A percentile compares a stretch with the other conserved stretches of the same genome.
phyloP scores from a whole-genome alignment of 1,284 basidiomycete genomes.

The Microbotryomycetes sp. region DNA sequence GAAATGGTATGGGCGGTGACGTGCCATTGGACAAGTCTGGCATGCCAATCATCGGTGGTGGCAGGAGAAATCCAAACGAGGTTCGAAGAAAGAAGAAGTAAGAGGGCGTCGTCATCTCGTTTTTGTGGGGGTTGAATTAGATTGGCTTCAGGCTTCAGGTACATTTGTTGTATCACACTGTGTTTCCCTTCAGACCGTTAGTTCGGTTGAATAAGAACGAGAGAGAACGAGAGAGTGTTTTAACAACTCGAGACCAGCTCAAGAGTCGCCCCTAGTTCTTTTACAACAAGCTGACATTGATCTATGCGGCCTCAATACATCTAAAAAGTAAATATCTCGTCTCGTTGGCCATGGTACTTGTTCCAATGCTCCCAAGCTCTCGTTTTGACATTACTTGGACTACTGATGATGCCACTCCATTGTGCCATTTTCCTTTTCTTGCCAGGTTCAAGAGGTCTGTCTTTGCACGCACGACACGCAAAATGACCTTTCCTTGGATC shows the following conservation, averaged over 20 bases:
- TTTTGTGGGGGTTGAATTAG: no score
- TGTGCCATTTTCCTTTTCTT: neutral
- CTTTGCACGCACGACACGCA: neutral
- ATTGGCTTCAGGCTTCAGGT: no score
- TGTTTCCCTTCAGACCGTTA: no score
- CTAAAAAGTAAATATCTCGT: neutral
- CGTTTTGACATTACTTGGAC: neutral
- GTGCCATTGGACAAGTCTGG: slow-evolving; percentile 47
- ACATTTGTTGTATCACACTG: no score
- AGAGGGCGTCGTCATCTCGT: no score
- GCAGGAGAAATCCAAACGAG: slow-evolving; percentile 80
- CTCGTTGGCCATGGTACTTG: neutral
- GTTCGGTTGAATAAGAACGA: no score
- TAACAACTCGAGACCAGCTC: neutral
- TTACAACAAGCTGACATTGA: no score
- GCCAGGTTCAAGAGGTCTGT: neutral
- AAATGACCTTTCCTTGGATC: neutral
- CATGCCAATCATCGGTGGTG: slow-evolving; percentile 75
- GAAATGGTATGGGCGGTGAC: slow-evolving; percentile 49
- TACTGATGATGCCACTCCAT: neutral
- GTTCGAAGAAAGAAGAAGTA: slow-evolving; percentile 49
- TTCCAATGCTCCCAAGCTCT: neutral
- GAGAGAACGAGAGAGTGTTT: no score
- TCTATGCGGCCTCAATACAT: no score
- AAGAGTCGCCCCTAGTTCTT: no score